Percentiles rank a stretch among this genome's conserved stretches.
Conservation (phyloP, 2,329 filamentous ascomycete species). For the Neonectria punicea region DNA sequence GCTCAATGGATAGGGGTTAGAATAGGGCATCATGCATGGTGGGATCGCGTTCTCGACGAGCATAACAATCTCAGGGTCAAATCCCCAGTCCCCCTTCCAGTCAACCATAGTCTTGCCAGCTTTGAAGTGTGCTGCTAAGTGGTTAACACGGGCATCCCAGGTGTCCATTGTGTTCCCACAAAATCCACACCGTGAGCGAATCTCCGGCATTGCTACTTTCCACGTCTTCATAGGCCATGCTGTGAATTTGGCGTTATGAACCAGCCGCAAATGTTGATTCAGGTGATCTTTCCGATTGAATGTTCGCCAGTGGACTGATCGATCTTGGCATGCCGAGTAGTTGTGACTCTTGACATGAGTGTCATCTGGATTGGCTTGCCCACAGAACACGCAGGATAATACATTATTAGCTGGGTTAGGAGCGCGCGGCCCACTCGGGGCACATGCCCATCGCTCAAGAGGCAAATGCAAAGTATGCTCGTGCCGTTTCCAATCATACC, state of each 20-base stretch:
- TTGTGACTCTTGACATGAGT: slow-evolving; percentile 49
- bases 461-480: slow-evolving; percentile 58
- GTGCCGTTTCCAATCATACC: slow-evolving; percentile 60
- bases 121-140: slow-evolving; percentile 54
- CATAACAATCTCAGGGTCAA: slow-evolving; percentile 48
- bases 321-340: slow-evolving; percentile 59
- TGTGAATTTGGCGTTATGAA: slow-evolving; percentile 52
- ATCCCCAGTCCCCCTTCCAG: slow-evolving; percentile 55
- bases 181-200: slow-evolving; percentile 53
- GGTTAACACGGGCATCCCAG: slow-evolving; percentile 48
- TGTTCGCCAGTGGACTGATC: slow-evolving; percentile 54
- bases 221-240: slow-evolving; percentile 42
- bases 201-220: slow-evolving; percentile 49
- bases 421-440: slow-evolving; percentile 47
- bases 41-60: slow-evolving; percentile 53
- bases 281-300: slow-evolving; percentile 56
- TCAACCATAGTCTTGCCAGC: slow-evolving; percentile 52
- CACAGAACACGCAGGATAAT: slow-evolving; percentile 50
- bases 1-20: not conserved
- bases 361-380: slow-evolving; percentile 43
- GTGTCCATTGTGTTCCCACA: slow-evolving; percentile 48
- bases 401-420: slow-evolving; percentile 47
- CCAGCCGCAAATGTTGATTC: slow-evolving; percentile 52
- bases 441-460: slow-evolving; percentile 58
- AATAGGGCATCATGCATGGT: slow-evolving; percentile 43